Evolutionary conservation across 2,329 filamentous ascomycete genomes (phyloP), one percentile per base, ranked within the genome.

Genomic region (Hymenoscyphus linearis): DNA sequence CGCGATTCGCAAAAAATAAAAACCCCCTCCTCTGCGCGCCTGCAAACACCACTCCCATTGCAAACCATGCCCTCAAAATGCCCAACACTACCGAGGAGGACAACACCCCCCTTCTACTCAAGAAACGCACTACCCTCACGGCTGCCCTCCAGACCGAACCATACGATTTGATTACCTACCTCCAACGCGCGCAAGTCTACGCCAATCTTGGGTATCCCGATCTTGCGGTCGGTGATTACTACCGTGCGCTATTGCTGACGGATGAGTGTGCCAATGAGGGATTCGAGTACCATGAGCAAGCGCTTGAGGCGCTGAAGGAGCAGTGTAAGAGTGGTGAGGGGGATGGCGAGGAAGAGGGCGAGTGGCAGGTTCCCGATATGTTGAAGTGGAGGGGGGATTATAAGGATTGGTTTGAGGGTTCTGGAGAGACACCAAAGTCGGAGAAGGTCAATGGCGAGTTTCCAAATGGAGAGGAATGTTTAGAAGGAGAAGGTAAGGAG

Each of bases 151-250:
- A 74, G 10, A 76, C 76, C 7, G 73, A 76, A 4, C 81, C 85
- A 1, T 88, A 87, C 70, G 85, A 89, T 67, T 73, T 85, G 37
- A 78, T 89, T 59, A 77, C 88, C 7, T 88, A 87, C 66, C 78
- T 90, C 60, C 82, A 88, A 65, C 85, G 93, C 35, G 91, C 91
- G 26, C 77, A 83, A 36, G 79, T 89, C 50, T 86, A 97, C 74
- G 82, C 86, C 16, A 79, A 85, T 53, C 80, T 97, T 54, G 90
- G 86, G 40, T 98, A 96, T 74, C 91, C 91, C 0, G 95, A 99
- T 74, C 83, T 99, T 44, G 92, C 92, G 4, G 87, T 88, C 12
- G 91, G 91, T 36, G 93, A 97, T 78, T 91, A 91, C 4, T 98
- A 98, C 73, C 88, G 89, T 60, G 92, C 93, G 1, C 81, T 98